These are phyloP conservation scores for Davidsoniella eucalypti DNA, from an alignment of 2,329 filamentous ascomycete species.

Conservation along the genomic window DNA sequence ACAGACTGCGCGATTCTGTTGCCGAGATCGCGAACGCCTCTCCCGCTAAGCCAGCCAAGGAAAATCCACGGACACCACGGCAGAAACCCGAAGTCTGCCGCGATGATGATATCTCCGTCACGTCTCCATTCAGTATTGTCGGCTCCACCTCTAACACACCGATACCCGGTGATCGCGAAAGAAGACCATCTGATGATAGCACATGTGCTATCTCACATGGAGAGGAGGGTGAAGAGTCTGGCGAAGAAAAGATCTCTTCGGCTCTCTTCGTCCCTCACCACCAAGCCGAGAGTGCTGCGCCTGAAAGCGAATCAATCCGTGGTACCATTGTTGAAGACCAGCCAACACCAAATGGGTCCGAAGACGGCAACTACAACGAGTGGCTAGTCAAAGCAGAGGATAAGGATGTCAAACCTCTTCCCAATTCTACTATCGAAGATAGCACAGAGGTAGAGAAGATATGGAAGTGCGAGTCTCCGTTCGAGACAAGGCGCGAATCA, in stretches of 20 bases:
- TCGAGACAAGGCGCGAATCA: neutral
- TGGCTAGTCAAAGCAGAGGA: slow-evolving; percentile 45
- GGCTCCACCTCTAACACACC: slow-evolving; percentile 6
- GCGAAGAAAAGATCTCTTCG: slow-evolving; percentile 75
- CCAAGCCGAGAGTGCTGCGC: slow-evolving; percentile 4
- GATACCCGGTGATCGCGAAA: slow-evolving; percentile 12
- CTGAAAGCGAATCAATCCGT: neutral
- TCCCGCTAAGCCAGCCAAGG: neutral
- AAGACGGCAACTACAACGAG: slow-evolving; percentile 26
- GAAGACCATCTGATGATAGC: slow-evolving; percentile 24
- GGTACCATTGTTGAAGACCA: slow-evolving; percentile 2
- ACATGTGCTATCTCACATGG: slow-evolving; percentile 19
- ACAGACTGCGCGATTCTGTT: no score
- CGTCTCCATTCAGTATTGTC: slow-evolving; percentile 10
- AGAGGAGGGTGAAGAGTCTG: slow-evolving; percentile 42
- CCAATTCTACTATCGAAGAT: neutral
- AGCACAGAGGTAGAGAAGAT: neutral
- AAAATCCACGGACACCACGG: neutral
- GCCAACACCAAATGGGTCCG: slow-evolving; percentile 8
- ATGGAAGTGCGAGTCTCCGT: neutral
- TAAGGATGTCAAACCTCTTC: slow-evolving; percentile 12
- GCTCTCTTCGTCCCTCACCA: slow-evolving; percentile 70
- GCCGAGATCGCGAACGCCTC: no score
- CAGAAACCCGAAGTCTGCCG: neutral
- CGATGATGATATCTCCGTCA: slow-evolving; percentile 5